Evolutionary conservation across 352 stramenopile species (phyloP), one percentile per base, ranked within the genome.

Genomic region (Thraustochytrium sp.): DNA sequence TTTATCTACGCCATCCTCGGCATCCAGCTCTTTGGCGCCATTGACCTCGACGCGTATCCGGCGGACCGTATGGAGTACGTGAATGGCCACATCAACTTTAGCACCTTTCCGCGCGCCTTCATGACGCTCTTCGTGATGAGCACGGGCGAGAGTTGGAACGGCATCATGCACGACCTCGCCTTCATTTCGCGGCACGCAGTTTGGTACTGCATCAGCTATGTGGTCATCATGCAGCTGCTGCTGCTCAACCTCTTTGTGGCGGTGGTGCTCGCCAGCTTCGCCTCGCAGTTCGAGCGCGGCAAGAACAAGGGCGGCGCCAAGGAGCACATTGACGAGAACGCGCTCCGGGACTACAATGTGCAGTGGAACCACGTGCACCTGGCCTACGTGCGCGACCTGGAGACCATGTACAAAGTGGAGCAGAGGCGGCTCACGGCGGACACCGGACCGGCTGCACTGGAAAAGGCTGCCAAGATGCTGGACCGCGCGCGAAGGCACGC

Each of bases 121-220:
- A 63, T 94, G 46, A 91, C 89, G 23, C 87, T 94, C n/a, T 93
- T 94, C 76, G 86, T 89, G 2, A 92, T 91, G 49, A 86, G 86
- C 9, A 94, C 91, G 0, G 91, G 91, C 29, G 90, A 94, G 78
- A 88, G 88, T 3, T 94, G 90, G 89, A 92, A 94, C 59, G 89
- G 90, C n/a, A 85, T 94, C 36, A 93, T 94, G 90, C 90, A 92
- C 86, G 89, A 94, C 62, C 37, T 76, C 29, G 34, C 55, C 0
- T 46, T 26, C 23, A n/a, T 56, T 18, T 73, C 75, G 42, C 75
- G 5, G 26, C 55, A 84, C 29, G 75, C 75, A 13, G 49, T 75
- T 5, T 84, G 75, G 75, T 84, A 64, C 49, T 84, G 56, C 59
- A 1, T 84, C 36, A 80, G 40, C 55, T 84, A 63, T 61, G 61